A percentile compares a stretch with the other conserved stretches of the same genome.
phyloP scores from a whole-genome alignment of 331 rosid species.

The Pyrus hybrid region DNA sequence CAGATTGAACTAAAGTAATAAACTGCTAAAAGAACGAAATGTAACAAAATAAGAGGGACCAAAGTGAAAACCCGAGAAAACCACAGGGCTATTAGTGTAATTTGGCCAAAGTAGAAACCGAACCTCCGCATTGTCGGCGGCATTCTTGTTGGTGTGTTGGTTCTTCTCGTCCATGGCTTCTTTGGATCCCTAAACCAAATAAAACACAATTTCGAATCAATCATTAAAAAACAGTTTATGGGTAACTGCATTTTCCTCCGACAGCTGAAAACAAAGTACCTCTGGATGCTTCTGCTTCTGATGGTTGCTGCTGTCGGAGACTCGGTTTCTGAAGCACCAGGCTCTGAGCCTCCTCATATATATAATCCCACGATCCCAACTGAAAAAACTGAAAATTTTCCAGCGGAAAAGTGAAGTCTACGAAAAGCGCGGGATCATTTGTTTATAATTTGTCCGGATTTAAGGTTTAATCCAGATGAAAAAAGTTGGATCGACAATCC shows the following conservation, averaged over 20 bases:
- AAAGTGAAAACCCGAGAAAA: too few relatives aligned
- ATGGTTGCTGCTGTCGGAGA: neutral
- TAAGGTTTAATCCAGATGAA: neutral
- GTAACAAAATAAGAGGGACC: too few relatives aligned
- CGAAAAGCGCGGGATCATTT: slow-evolving; percentile 38
- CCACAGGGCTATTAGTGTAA: too few relatives aligned
- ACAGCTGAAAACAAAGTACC: neutral
- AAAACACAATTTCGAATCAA: slow-evolving; percentile 8
- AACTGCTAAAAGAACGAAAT: too few relatives aligned
- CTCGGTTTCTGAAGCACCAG: slow-evolving; percentile 39
- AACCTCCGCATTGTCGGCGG: slow-evolving; percentile 30
- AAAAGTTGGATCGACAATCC: slow-evolving; percentile 16
- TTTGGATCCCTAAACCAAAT: slow-evolving; percentile 28
- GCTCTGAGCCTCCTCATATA: slow-evolving; percentile 48
- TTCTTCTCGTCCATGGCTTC: slow-evolving; percentile 42
- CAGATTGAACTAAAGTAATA: too few relatives aligned
- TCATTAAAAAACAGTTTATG: neutral
- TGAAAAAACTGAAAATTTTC: slow-evolving; percentile 9
- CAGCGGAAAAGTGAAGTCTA: slow-evolving; percentile 49
- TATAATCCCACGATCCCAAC: slow-evolving; percentile 9
- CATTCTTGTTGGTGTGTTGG: slow-evolving; percentile 20
- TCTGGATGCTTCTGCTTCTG: slow-evolving; percentile 20
- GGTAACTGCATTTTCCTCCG: neutral
- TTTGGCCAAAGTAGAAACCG: too few relatives aligned
- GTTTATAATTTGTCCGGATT: slow-evolving; percentile 10